A percentile compares a stretch with the other conserved stretches of the same genome.
Evolutionary conservation across 2,329 filamentous ascomycete genomes (phyloP).

Genomic region (Calonectria pteridis): DNA sequence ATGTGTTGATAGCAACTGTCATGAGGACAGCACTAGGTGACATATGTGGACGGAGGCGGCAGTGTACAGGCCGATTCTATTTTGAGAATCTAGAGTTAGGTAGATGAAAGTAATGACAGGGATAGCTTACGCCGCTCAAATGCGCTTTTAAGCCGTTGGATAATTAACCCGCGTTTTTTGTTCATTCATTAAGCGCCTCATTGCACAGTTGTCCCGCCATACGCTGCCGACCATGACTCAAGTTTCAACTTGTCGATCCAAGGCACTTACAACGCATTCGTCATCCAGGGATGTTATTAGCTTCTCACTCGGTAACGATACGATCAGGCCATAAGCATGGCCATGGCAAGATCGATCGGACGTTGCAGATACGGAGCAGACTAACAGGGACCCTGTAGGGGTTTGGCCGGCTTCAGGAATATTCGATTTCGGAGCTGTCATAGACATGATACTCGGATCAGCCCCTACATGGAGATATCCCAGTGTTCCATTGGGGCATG

Average conservation of each 20-base stretch:
- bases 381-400: background rate
- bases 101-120: background rate
- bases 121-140: background rate
- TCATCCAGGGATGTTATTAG: background rate
- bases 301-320: background rate
- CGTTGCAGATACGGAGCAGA: background rate
- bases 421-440: background rate
- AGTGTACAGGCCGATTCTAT: background rate
- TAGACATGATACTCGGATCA: background rate
- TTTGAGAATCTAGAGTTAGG: background rate
- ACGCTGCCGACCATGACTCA: background rate
- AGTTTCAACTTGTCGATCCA: background rate
- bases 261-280: background rate
- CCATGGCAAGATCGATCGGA: background rate
- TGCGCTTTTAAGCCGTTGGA: background rate
- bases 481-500: background rate
- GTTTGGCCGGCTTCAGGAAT: background rate
- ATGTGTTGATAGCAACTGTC: constrained; percentile 1
- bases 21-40: background rate
- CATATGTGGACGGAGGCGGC: background rate
- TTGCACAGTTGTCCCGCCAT: background rate
- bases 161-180: background rate
- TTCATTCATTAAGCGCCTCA: background rate
- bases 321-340: background rate
- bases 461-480: background rate